These are phyloP conservation scores for Boletales sp. DNA, from an alignment of 768 basidiomycete genomes.

Conservation along the genomic window DNA sequence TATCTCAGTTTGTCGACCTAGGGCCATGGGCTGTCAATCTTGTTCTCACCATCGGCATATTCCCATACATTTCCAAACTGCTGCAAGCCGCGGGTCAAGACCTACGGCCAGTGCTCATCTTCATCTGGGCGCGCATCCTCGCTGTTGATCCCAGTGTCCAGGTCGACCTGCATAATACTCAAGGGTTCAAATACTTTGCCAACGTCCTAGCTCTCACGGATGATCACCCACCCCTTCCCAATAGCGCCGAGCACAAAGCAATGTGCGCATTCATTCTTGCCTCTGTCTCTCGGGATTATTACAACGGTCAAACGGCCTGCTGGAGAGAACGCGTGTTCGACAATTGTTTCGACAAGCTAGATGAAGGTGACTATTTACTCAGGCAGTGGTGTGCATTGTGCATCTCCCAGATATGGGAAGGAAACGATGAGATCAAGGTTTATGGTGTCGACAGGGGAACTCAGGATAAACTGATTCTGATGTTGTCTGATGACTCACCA, in stretches of 20 bases:
- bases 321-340: slow-evolving; percentile 81
- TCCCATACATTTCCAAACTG: slow-evolving; percentile 96
- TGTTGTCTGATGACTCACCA: slow-evolving; percentile 83
- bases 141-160: slow-evolving; percentile 96
- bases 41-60: slow-evolving; percentile 94
- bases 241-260: slow-evolving; percentile 92
- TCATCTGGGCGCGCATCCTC: slow-evolving; percentile 97
- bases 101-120: slow-evolving; percentile 95
- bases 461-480: slow-evolving; percentile 75
- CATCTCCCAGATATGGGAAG: slow-evolving; percentile 94
- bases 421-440: slow-evolving; percentile 85
- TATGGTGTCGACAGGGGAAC: slow-evolving; percentile 75
- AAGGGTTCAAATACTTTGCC: slow-evolving; percentile 84
- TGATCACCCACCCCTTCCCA: slow-evolving; percentile 70
- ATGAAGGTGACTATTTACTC: slow-evolving; percentile 88
- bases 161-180: slow-evolving; percentile 76
- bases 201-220: slow-evolving; percentile 68
- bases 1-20: slow-evolving; percentile 96
- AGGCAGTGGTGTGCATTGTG: slow-evolving; percentile 94
- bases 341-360: slow-evolving; percentile 77
- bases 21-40: slow-evolving; percentile 99
- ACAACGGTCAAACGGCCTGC: slow-evolving; percentile 84
- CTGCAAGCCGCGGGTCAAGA: slow-evolving; percentile 93
- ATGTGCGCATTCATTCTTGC: slow-evolving; percentile 98
- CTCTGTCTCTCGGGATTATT: slow-evolving; percentile 84